Evolutionary conservation across 164 flowering plant species (phyloP).

Genomic region (Macadamia integrifolia): DNA sequence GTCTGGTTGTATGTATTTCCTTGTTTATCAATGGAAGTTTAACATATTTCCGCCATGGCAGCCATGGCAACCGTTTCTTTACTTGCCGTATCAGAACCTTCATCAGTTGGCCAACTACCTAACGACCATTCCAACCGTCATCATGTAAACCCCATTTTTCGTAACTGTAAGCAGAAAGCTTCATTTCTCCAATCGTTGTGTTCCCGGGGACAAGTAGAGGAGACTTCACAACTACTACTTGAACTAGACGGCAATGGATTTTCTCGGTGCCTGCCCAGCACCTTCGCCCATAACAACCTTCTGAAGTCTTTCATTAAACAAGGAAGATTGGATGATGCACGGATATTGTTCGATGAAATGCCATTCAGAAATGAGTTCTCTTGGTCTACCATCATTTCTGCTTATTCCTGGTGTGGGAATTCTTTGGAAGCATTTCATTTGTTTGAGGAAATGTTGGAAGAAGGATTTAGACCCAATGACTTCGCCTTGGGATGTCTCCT

Average conservation of each 20-base stretch:
- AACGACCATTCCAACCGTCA: constrained; percentile 2
- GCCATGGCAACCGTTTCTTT: constrained; percentile 8
- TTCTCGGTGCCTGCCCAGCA: neutral
- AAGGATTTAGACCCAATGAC: constrained; percentile 18
- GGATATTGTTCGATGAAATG: constrained; percentile 19
- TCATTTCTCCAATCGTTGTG: neutral
- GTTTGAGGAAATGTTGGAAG: constrained; percentile 17
- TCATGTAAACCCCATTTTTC: constrained; percentile 1
- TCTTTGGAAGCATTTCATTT: constrained; percentile 6
- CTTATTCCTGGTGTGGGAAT: constrained; percentile 13
- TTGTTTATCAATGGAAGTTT: neutral
- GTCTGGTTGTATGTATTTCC: neutral
- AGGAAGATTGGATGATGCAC: constrained; percentile 13
- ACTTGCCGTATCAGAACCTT: constrained; percentile 5
- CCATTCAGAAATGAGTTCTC: constrained; percentile 13
- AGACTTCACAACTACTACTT: neutral
- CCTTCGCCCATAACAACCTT: constrained; percentile 3
- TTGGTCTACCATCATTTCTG: constrained; percentile 20
- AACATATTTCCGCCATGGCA: neutral
- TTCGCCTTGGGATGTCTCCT: constrained; percentile 19
- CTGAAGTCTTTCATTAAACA: neutral
- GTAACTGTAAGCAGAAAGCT: neutral
- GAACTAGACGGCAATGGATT: neutral
- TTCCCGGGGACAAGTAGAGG: constrained; percentile 4
- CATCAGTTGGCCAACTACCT: constrained; percentile 5